Evolutionary conservation across 352 stramenopile genomes (phyloP), one percentile per base, ranked within the genome.

Genomic region (Globisporangium irregulare): DNA sequence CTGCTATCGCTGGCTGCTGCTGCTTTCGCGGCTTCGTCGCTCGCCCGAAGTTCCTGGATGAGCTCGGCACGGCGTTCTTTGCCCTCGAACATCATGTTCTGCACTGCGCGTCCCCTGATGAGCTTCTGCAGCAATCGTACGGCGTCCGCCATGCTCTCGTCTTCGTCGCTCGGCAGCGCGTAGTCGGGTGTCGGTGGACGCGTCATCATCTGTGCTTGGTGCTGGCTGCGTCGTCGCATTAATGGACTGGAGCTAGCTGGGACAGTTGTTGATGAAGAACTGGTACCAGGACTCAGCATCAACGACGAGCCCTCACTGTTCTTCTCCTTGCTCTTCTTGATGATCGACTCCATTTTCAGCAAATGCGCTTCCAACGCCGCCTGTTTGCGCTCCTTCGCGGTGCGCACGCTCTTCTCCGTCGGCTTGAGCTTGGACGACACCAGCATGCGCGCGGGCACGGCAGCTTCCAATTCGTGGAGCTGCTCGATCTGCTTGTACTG

Each of bases 51-150:
- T 70, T 98, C 93, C 2, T 76, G 72, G 58, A 98, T 97, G 29
- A 98, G 80, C 76, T 97, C 92, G 2, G 86, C 67, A 7, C 92
- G 81, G 6, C 91, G 86, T 61, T 93, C 79, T 53, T 97, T 97
- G 73, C 89, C 93, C 54, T 98, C 91, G 64, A 95, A 97, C 92
- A 98, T 98, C 75, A 94, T 95, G 68, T 97, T 98, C 77, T 98
- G 93, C 24, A 98, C 89, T 27, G 92, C 91, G 38, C 92, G 87
- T 18, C 93, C 93, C 51, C 93, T 87, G 34, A 98, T 62, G 3
- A 98, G 75, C 61, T 93, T 87, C 75, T 98, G 93, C 12, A 98
- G 68, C 50, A 98, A 72, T 18, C 87, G 75, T 12, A 95, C 77
- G n/a, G 89, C 84, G 27, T 89, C 75, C 8, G 80, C 75, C 7